Conservation (phyloP, 208 protist species). For the Trichomonas vaginalis region DNA sequence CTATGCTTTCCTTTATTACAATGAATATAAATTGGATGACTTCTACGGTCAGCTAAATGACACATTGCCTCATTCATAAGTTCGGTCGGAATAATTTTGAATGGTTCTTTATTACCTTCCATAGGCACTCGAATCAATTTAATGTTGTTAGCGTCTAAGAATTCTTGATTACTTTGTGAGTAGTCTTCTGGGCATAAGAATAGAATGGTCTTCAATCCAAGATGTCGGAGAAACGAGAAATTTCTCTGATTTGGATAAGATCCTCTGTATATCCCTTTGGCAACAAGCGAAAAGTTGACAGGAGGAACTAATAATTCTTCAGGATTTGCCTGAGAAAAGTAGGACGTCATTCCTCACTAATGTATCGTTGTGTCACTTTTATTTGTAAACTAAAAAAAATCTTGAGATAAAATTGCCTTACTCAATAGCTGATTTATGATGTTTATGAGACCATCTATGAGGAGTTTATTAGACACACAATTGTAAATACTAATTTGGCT, state of each 20-base stretch:
- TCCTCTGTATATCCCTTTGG: slow-evolving; percentile 29
- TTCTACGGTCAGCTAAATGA: slow-evolving; percentile 15
- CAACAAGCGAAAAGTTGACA: slow-evolving; percentile 38
- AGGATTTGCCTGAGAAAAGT: background rate
- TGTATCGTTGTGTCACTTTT: background rate
- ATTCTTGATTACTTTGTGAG: slow-evolving; percentile 21
- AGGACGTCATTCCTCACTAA: background rate
- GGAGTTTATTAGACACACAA: too few species aligned
- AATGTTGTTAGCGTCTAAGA: slow-evolving; percentile 27
- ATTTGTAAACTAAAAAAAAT: background rate
- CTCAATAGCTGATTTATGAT: too few species aligned
- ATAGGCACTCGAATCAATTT: slow-evolving; percentile 24
- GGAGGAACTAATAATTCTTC: slow-evolving; percentile 28
- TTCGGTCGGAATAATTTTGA: slow-evolving; percentile 29
- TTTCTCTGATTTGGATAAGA: slow-evolving; percentile 32
- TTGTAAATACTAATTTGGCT: too few species aligned
- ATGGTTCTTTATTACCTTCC: slow-evolving; percentile 38
- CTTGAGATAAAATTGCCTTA: background rate
- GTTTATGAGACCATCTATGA: too few species aligned
- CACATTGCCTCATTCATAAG: slow-evolving; percentile 21
- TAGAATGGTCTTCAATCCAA: slow-evolving; percentile 26
- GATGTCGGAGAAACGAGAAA: slow-evolving; percentile 30
- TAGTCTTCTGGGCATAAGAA: slow-evolving; percentile 41
- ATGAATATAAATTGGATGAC: slow-evolving; percentile 40
- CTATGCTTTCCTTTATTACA: slow-evolving; percentile 45